Base-by-base conservation (phyloP, 768 basidiomycete species). In the Naganishia randhawae region DNA sequence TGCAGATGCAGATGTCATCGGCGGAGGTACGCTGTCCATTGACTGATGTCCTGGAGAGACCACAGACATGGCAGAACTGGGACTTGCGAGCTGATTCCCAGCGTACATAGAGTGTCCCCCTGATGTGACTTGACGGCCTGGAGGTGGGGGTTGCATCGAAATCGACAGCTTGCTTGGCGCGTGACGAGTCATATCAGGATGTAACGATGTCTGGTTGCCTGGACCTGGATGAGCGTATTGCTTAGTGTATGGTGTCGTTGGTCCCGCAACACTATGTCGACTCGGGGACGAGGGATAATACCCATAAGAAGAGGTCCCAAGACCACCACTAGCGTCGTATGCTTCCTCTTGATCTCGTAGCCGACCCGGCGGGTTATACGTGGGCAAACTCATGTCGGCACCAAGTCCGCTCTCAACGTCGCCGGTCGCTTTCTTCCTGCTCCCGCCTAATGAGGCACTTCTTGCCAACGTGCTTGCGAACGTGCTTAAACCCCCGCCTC, bases 351-450 rank as follows among this genome's bases (percentile, higher is more conserved):
- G 57, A 39, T 68, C 57, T 7, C 57, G 42, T 22, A 19, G 37
- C 42, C 53, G 35, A 50, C 37, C 51, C 11, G 37, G 17, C n/a
- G 51, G 8, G 27, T 53, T 42, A 16, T 50, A 27, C 29, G 57
- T 50, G 13, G 45, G 33, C 37, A 50, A 45, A 45, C 25, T 32
- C 67, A 50, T 35, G 45, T 48, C 45, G 3, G 11, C 45, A n/a
- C 45, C 45, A 48, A 79, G 51, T 0, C 78, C 78, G 50, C 71
- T 71, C 63, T 79, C 78, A 13, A 79, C 76, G 42, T 79, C 78
- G 50, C 77, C 78, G 22, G 74, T 72, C n/a, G 76, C 74, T 50
- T 77, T 75, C 62, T 77, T 77, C 67, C 73, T 75, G 51, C 75
- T 73, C 17, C 73, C 68, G 5, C 77, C 77, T 25, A 79, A 66